Conservation (phyloP, 1,139 yeast species). For the Kodamaea plutei region DNA sequence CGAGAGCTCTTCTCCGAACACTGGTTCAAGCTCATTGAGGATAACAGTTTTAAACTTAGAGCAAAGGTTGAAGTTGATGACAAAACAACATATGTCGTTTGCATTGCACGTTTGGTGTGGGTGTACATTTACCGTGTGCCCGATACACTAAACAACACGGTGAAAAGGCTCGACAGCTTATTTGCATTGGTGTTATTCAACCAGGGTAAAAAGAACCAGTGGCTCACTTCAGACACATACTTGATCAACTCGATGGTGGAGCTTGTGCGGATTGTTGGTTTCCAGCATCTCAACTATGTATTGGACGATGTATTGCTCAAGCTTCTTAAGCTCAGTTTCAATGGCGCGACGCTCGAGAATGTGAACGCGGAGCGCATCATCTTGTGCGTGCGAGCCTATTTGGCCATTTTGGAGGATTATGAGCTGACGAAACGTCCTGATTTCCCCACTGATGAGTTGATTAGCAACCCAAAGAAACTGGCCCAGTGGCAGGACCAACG, state of each 20-base stretch:
- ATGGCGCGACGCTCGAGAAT: constrained; percentile 55
- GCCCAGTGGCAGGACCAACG: constrained; percentile 9
- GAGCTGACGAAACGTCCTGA: constrained; percentile 58
- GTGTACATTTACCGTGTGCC: constrained; percentile 82
- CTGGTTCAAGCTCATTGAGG: constrained; percentile 72
- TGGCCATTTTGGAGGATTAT: constrained; percentile 60
- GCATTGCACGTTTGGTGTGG: constrained; percentile 78
- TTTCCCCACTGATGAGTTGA: constrained; percentile 67
- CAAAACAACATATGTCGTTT: constrained; percentile 57
- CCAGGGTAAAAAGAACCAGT: constrained; percentile 60
- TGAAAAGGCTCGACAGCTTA: constrained; percentile 51
- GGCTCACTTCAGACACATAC: constrained; percentile 60
- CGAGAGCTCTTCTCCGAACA: constrained; percentile 67
- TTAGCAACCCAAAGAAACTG: constrained; percentile 14
- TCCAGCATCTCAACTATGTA: constrained; percentile 71
- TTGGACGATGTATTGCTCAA: constrained; percentile 74
- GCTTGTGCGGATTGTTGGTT: constrained; percentile 71
- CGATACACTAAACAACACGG: constrained; percentile 83
- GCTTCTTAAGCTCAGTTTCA: constrained; percentile 51
- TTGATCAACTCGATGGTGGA: constrained; percentile 67
- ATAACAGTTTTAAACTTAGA: constrained; percentile 32
- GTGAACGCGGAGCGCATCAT: constrained; percentile 67
- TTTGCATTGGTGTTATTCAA: constrained; percentile 54
- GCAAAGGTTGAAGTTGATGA: constrained; percentile 51
- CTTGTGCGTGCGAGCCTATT: constrained; percentile 67